Base-by-base conservation (phyloP, 2,329 filamentous ascomycete species). In the Pseudocercospora macadamiae region DNA sequence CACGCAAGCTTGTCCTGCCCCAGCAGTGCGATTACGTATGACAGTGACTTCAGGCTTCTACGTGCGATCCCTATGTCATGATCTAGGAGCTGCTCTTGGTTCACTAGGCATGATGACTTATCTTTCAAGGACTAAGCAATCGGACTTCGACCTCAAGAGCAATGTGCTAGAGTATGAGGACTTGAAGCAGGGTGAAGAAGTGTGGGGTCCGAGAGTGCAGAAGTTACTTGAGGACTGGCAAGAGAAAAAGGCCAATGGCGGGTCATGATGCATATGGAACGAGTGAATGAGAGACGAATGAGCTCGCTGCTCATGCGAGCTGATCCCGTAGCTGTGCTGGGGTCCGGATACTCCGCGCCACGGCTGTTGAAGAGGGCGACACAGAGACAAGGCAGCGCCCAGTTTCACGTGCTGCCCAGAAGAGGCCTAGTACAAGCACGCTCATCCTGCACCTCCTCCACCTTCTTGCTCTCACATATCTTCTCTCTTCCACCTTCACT, bases 1-100 rank as follows among this genome's bases (percentile, higher is more conserved):
- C 44, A 42, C 48, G 37, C 23, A 48, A 19, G 66, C 66, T 8
- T 74, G 72, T 55, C 68, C 68, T n/a, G 71, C 91, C 1, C 86
- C 93, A 1, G 95, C 93, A 0, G 90, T 86, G 49, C 89, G 86
- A 70, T 86, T 99, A 60, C 87, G 89, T 57, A 91, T 99, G 85
- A 96, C 90, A 0, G 93, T 97, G 52, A 92, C 92, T 1, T 96
- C 92, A 0, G 95, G 95, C 36, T 99, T 97, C 80, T 99, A 99
- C 74, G 93, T 99, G 12, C 89, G 95, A 63, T 96, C 90, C 58
- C 86, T 99, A 66, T 93, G 91, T 68, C 92, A 97, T 72, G 95
- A 99, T 70, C 82, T 99, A 3, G 95, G 93, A 19, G 81, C 87
- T 65, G 91, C 91, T 66, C 82, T 97, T 12, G 86, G 85, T 53